Percentiles rank a stretch among this genome's conserved stretches.
Evolutionary conservation across 2,329 filamentous ascomycete genomes (phyloP).

Genomic region (Neoarthrinium moseri): DNA sequence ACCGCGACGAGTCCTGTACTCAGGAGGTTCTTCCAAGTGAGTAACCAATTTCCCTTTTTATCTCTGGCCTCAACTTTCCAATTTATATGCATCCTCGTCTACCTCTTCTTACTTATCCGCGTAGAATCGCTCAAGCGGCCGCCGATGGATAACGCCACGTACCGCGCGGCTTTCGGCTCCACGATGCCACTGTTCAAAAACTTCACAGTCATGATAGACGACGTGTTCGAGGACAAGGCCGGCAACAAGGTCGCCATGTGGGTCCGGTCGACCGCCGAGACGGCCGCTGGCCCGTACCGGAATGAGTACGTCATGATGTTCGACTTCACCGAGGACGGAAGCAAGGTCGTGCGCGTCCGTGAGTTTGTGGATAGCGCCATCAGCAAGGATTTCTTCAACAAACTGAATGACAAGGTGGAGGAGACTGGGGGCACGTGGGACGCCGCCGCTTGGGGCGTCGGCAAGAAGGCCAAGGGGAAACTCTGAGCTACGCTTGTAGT

Average conservation of each 20-base stretch:
- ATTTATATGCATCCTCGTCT: no score
- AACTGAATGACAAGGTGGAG: neutral
- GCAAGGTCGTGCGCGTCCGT: constrained; percentile 13
- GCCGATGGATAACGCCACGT: constrained; percentile 1
- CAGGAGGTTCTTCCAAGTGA: constrained; percentile 1
- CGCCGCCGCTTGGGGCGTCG: neutral
- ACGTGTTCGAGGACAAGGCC: constrained; percentile 1
- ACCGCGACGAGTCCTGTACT: neutral
- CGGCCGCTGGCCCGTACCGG: neutral
- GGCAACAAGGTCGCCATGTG: neutral
- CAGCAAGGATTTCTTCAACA: constrained; percentile 18
- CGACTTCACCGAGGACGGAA: constrained; percentile 12
- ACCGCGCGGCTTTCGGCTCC: neutral
- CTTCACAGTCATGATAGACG: neutral
- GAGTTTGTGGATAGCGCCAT: constrained; percentile 36
- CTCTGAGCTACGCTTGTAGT: no score
- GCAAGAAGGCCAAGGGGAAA: neutral
- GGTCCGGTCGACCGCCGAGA: neutral
- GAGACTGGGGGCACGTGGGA: neutral
- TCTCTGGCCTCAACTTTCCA: no score
- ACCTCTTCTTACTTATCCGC: neutral
- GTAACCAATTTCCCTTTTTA: no score
- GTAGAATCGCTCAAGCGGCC: constrained; percentile 1
- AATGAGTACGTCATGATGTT: constrained; percentile 20
- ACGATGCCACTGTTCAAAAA: neutral